Evolutionary conservation across 805 yeast genomes (phyloP), one percentile per base, ranked within the genome.

Genomic region (Ogataea chonburiensis): DNA sequence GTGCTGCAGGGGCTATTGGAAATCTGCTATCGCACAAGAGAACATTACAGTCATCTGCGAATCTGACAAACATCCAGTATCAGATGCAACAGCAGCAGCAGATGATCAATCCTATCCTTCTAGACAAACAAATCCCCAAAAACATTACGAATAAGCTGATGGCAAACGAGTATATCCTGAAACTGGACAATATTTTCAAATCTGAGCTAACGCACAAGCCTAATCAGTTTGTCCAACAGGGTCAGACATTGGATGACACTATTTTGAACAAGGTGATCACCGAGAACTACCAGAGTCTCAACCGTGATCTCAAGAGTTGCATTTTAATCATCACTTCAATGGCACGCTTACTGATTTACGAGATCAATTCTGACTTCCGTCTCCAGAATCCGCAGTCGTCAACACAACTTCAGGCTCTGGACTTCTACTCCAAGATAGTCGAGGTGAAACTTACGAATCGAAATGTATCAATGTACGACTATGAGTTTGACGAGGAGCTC

Each of bases 391-490:
- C 63, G 3, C 56, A 56, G 27, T 58, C 56, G 17, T 50, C 56
- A 5, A 51, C 60, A 1, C 53, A 62, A 28, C 43, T 63, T 8
- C 69, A 71, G n/a, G 78, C 75, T 7, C 62, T 65, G 41, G 72
- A 55, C 26, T 60, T 60, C 35, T 61, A 57, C 37, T 51, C 59
- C 3, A 53, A 49, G 24, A 44, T 60, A 2, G 50, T 60, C 22
- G 70, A 70, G 17, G 67, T 74, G 23, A 69, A 63, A 34, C 48
- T 71, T 19, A 70, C 75, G 0, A 76, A 73, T 47, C 61, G 65
- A 28, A 66, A 75, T 46, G 76, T 83, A 37, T 84, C 85, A 52
- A 78, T 84, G 80, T 84, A 83, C 55, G 91, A 83, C 58, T 82
- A 80, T 58, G 91, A 83, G 55, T 83, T 84, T 58, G 80, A 78